Conservation (phyloP, 352 stramenopile genomes). For the Phytophthora vignae region DNA sequence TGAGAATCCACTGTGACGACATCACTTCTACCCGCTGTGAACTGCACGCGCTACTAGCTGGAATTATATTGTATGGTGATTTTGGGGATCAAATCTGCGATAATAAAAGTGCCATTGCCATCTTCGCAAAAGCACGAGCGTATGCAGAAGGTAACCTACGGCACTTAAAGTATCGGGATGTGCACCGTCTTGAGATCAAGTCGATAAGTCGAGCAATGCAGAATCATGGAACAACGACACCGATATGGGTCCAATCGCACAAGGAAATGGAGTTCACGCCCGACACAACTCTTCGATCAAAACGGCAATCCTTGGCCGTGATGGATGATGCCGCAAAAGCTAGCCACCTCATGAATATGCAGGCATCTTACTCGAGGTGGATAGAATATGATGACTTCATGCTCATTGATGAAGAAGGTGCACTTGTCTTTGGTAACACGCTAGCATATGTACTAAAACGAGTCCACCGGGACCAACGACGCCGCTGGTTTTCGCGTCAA, state of each 20-base stretch:
- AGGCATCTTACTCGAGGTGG: background rate
- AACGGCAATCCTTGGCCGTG: background rate
- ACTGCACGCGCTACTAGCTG: constrained; percentile 7
- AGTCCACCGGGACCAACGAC: background rate
- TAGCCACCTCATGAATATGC: background rate
- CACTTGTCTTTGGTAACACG: background rate
- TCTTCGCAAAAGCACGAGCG: background rate
- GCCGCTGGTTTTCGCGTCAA: background rate
- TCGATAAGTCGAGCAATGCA: background rate
- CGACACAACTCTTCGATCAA: background rate
- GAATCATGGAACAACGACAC: background rate
- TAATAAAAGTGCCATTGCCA: constrained; percentile 10
- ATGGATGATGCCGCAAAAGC: background rate
- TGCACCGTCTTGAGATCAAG: background rate
- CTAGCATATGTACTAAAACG: background rate
- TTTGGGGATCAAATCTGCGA: constrained; percentile 8
- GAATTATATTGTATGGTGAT: background rate
- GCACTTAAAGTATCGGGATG: background rate
- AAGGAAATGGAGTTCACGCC: background rate
- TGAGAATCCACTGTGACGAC: background rate
- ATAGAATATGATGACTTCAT: background rate
- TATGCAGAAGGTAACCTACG: background rate
- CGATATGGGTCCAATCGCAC: constrained; percentile 3
- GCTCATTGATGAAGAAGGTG: background rate
- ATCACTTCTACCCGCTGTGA: constrained; percentile 16